Evolutionary conservation across 1,139 yeast species (phyloP), one percentile per base, ranked within the genome.

Genomic region (Saccharomycopsis hybrid): DNA sequence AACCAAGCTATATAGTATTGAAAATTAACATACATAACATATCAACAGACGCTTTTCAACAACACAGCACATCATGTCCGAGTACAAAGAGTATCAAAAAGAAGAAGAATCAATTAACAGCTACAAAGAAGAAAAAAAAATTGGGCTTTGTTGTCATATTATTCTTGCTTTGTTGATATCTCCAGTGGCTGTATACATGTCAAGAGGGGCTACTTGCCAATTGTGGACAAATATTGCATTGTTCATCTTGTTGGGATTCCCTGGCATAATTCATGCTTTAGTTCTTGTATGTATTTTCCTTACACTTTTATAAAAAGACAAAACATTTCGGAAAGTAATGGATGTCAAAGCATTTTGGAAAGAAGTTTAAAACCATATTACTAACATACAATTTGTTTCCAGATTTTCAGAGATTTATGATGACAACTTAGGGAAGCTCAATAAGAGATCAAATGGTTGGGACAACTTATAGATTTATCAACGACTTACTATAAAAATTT

Each of bases 261-360:
- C 44, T 9, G 44, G 44, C 4, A 29, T 29, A 4, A 9, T 42
- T n/a, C 44, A 42, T 24, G 41, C 44, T 7, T 42, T 42, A 41
- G 18, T 42, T 30, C 13, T 42, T 5, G 44, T 42, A 42, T 7
- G 44, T 42, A 27, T 31, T 31, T 7, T 31, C 35, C n/a, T n/a
- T n/a, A n/a, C n/a, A n/a, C n/a, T n/a, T n/a, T n/a, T n/a, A n/a
- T 32, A 32, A 9, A 32, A 32, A 32, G 11, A 32, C n/a, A 32
- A 32, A 32, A 37, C n/a, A 13, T 8, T 13, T 13, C 13, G 41
- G n/a, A n/a, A 13, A 18, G 41, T 13, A 13, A 5, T 37, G 8
- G n/a, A n/a, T n/a, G n/a, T n/a, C n/a, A n/a, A n/a, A n/a, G n/a
- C n/a, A n/a, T n/a, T n/a, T n/a, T n/a, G n/a, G n/a, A n/a, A n/a